Evolutionary conservation across 192 early-diverging fungal genomes (phyloP), one percentile per base, ranked within the genome.

Genomic region (Bifiguratus adelaidae): DNA sequence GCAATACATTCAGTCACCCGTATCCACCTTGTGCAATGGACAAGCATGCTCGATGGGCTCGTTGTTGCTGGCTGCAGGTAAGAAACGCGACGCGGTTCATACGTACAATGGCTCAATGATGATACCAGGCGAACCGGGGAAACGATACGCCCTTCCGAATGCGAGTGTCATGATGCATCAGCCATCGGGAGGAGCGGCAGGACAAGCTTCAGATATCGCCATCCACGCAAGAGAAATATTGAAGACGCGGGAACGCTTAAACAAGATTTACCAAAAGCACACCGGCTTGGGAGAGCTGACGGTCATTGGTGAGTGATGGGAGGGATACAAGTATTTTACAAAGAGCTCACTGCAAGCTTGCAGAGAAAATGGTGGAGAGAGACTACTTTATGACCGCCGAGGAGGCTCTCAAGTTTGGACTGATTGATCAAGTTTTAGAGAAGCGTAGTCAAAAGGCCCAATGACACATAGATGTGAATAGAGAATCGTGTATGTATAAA

Each of bases 11-110:
- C 80, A 87, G 73, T 82, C 76, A 12, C 90, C 95, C 0, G 90
- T 99, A 0, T 76, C 86, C 15, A 99, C 95, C 7, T 64, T 96
- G 27, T 99, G 95, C 61, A 88, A 88, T 40, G 95, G 95, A 16
- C 95, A 99, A 67, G 93, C 95, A 3, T 95, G 91, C 51, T 94
- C 91, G 0, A 99, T 99, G 95, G 95, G 88, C 6, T 96, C 93
- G 35, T 70, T 99, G 40, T 70, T 99, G 9, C 58, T 99, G 41
- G 73, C 89, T 4, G 91, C 92, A 12, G 92, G 68, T 70, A 62
- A 44, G 18, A 28, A 2, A 34, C 18, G n/a, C 24, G 9, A 22
- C n/a, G n/a, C n/a, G n/a, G n/a, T n/a, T n/a, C n/a, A n/a, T n/a
- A n/a, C n/a, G n/a, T n/a, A 6, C 16, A 8, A 32, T 7, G 15